Evolutionary conservation across 2,329 filamentous ascomycete genomes (phyloP).

Genomic region (Chrysosporium queenslandicum): DNA sequence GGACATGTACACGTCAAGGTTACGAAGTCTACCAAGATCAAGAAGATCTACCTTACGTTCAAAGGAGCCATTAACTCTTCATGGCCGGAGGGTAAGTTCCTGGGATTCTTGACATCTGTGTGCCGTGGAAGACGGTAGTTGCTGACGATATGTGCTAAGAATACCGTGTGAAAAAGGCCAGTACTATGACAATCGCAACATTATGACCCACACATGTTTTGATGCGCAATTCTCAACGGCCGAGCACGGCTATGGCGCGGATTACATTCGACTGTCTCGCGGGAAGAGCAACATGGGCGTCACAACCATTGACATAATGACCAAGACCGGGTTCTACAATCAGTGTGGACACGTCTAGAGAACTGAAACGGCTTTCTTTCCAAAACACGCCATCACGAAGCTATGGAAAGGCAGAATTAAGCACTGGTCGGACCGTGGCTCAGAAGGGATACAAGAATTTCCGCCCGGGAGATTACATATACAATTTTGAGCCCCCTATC

Average conservation of each 20-base stretch:
- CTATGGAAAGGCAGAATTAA: slow-evolving; percentile 67
- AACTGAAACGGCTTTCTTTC: slow-evolving; percentile 61
- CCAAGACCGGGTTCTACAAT: slow-evolving; percentile 39
- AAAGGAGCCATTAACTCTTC: slow-evolving; percentile 77
- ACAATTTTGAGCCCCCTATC: slow-evolving; percentile 71
- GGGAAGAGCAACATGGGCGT: slow-evolving; percentile 26
- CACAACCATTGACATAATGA: slow-evolving; percentile 29
- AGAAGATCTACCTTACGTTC: slow-evolving; percentile 78
- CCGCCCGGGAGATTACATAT: slow-evolving; percentile 61
- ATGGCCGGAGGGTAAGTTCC: slow-evolving; percentile 77
- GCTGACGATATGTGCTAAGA: no score
- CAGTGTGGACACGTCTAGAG: slow-evolving; percentile 33
- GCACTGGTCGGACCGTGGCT: slow-evolving; percentile 47
- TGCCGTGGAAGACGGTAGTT: no score
- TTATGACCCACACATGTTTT: slow-evolving; percentile 85
- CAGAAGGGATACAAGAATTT: slow-evolving; percentile 82
- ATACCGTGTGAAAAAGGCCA: slow-evolving; percentile 81
- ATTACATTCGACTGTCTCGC: slow-evolving; percentile 50
- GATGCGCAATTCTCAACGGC: slow-evolving; percentile 55
- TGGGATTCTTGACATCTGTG: no score
- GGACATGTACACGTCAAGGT: slow-evolving; percentile 74
- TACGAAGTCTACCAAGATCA: slow-evolving; percentile 84
- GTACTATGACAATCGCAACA: slow-evolving; percentile 69
- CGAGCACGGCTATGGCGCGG: slow-evolving; percentile 52
- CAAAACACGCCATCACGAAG: slow-evolving; percentile 74